Conservation (phyloP, 305 asterid species). For the Fraxinus platypoda region DNA sequence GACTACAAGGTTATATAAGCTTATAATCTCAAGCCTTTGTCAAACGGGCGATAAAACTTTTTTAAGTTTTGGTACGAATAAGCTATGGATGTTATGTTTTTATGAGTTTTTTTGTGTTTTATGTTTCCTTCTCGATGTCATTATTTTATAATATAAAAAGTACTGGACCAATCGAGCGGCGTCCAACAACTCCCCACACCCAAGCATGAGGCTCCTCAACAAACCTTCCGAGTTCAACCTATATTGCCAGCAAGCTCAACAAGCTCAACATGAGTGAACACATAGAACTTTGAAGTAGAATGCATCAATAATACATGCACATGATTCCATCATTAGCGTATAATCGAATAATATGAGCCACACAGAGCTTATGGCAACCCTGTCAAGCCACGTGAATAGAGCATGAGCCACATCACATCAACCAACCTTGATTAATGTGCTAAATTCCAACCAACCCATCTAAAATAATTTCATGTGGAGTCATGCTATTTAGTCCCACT, state of each 20-base stretch:
- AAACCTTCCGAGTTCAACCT: neutral
- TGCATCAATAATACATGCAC: neutral
- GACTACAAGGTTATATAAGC: neutral
- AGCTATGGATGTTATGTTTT: neutral
- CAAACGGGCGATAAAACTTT: neutral
- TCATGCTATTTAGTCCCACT: too few species aligned
- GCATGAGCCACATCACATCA: too few species aligned
- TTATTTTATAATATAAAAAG: too few species aligned
- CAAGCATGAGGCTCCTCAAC: neutral
- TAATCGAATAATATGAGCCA: neutral
- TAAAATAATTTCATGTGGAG: too few species aligned
- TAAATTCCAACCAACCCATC: too few species aligned
- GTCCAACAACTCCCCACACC: neutral
- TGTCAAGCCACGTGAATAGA: neutral
- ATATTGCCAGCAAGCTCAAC: neutral
- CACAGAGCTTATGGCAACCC: neutral
- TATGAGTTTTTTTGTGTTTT: neutral
- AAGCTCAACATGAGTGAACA: neutral
- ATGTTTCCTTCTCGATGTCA: neutral
- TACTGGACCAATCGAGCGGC: neutral
- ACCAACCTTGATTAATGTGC: too few species aligned
- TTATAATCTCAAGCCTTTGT: neutral
- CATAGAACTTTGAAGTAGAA: neutral
- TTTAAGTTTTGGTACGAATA: neutral
- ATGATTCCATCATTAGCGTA: neutral